Conservation (phyloP, 495 filamentous ascomycete genomes). For the Daldinia loculata region DNA sequence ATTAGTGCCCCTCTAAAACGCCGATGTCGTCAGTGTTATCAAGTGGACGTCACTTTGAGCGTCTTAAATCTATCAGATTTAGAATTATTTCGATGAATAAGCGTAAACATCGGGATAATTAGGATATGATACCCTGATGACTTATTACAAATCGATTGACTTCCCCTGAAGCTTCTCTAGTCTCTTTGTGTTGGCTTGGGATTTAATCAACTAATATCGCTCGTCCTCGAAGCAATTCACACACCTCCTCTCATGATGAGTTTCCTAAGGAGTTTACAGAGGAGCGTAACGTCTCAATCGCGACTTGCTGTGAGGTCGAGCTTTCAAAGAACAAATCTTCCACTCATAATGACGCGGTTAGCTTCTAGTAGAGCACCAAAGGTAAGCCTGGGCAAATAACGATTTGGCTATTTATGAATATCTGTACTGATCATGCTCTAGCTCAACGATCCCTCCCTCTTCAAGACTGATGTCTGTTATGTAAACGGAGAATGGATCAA, state of each 20-base stretch:
- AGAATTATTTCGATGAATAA: conserved; percentile 7
- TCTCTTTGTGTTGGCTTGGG: conserved; percentile 3
- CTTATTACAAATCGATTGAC: conserved; percentile 9
- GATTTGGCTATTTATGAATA: not conserved
- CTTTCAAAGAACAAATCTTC: conserved; percentile 50
- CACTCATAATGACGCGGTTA: conserved; percentile 46
- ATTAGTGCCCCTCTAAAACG: conserved; percentile 29
- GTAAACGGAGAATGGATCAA: conserved; percentile 87
- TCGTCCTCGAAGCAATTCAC: not conserved
- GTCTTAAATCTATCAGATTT: conserved; percentile 15
- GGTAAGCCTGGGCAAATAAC: conserved; percentile 36
- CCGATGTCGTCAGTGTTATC: conserved; percentile 41
- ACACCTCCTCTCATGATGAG: conserved; percentile 28
- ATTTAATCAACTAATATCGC: conserved; percentile 6
- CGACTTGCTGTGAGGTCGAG: conserved; percentile 46
- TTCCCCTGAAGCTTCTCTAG: not conserved
- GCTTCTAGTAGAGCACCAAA: conserved; percentile 58
- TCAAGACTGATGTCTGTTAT: conserved; percentile 80
- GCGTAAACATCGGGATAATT: conserved; percentile 9
- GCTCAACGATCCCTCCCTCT: conserved; percentile 84
- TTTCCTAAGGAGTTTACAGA: conserved; percentile 46
- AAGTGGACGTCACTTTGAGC: conserved; percentile 30
- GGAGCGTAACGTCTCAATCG: conserved; percentile 45
- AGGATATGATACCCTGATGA: not conserved
- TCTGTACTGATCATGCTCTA: conserved; percentile 43